Base-by-base conservation (phyloP, 345 rosid genomes). In the Rubroshorea leprosula region DNA sequence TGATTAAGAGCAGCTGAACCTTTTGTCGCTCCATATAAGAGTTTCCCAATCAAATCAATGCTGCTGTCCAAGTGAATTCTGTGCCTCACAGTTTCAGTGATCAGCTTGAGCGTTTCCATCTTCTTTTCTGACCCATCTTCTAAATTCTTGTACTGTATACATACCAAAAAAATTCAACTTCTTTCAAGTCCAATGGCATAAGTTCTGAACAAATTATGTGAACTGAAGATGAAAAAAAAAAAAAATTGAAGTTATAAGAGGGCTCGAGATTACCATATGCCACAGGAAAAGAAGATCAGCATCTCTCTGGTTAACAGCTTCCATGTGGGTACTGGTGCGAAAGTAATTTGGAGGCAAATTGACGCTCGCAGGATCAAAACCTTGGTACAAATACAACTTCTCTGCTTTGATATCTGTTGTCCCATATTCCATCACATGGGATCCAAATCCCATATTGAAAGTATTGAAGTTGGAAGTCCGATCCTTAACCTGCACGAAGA, bases 371-470 rank as follows among this genome's bases (percentile, higher is more conserved):
- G 95, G 97, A 79, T 90, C 79, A 1, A 75, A 93, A 10, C 99
- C 99, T 72, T 89, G 97, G 66, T 80, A 93, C 51, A 85, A 49
- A 59, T 68, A 89, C 21, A 93, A 87, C 78, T 61, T 81, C 72
- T 90, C 95, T 0, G 60, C 45, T 51, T 47, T 75, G 26, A 93
- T 73, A 76, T 73, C 83, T 22, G 41, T 25, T 55, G 69, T 90
- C 35, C 96, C 93, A 43, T 90, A 90, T 55, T 87, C 81, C 96
- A 87, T 87, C 49, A 90, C 97, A 69, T 90, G 96, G 11, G 97
- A 90, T 24, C 96, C 99, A 0, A 23, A n/a, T 29, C 93, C 97
- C 5, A 5, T 23, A 5, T 46, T 65, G 63, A 76, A 85, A 0
- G 67, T 77, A 23, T 82, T 75, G 48, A 49, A 63, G 61, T 84